Evolutionary conservation across 1,284 basidiomycete genomes (phyloP).

Genomic region (Sporisorium iseilematis-ciliati): DNA sequence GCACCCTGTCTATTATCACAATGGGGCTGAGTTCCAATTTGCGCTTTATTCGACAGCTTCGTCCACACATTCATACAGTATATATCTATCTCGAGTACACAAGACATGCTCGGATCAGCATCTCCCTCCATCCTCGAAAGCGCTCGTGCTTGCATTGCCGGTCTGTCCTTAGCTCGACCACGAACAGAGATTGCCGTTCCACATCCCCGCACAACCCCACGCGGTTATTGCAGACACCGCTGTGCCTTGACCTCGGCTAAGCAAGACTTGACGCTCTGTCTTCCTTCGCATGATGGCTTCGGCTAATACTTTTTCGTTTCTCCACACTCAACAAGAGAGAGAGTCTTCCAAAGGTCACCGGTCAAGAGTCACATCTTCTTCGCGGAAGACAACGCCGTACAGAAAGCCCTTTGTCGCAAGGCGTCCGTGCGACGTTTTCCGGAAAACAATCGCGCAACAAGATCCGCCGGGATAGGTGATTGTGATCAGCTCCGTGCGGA

Average conservation of each 20-base stretch:
- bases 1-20: conserved; percentile 6
- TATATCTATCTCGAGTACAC: not conserved
- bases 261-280: not conserved
- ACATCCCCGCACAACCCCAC: conserved; percentile 2
- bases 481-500: too few species aligned
- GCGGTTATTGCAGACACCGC: not conserved
- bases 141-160: conserved; percentile 1
- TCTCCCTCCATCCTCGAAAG: not conserved
- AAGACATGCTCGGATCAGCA: not conserved
- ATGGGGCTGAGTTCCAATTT: not conserved
- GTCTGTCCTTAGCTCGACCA: not conserved
- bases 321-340: not conserved
- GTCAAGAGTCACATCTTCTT: not conserved
- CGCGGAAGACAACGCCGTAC: not conserved
- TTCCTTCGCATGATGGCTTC: conserved; percentile 6
- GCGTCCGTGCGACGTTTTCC: not conserved
- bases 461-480: too few species aligned
- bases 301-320: conserved; percentile 1
- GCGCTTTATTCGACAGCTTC: conserved; percentile 10
- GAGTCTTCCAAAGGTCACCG: conserved; percentile 5
- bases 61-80: too few species aligned
- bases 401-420: not conserved
- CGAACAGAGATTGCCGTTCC: not conserved
- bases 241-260: conserved; percentile 1
- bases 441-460: too few species aligned